Conservation (phyloP, 768 basidiomycete genomes). For the Chalciporus chontae region DNA sequence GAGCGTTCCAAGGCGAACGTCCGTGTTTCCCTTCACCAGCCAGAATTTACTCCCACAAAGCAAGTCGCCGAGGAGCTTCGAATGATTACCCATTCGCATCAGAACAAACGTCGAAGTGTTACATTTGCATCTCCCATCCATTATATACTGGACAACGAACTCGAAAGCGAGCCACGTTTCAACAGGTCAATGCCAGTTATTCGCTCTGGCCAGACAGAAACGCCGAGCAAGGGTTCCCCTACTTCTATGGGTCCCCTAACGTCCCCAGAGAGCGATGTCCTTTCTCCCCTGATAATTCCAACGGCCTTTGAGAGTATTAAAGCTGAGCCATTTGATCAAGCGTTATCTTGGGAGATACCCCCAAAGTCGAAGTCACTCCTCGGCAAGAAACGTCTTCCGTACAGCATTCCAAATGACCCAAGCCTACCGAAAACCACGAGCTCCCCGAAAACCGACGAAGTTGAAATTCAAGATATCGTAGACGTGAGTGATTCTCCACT, state of each 20-base stretch:
- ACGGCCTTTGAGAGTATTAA: background rate
- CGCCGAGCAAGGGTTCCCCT: background rate
- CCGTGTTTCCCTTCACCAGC: background rate
- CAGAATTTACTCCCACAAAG: background rate
- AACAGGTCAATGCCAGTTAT: slow-evolving; percentile 8
- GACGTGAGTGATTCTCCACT: slow-evolving; percentile 32
- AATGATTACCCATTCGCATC: background rate
- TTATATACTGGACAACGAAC: slow-evolving; percentile 5
- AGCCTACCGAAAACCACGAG: background rate
- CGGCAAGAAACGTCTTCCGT: slow-evolving; percentile 1
- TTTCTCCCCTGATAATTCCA: slow-evolving; percentile 18
- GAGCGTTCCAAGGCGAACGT: background rate
- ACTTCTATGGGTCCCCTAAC: background rate
- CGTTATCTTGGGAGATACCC: background rate
- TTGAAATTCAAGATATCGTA: slow-evolving; percentile 36
- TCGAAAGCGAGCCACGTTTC: background rate
- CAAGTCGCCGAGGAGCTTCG: background rate
- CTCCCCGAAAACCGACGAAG: slow-evolving; percentile 1
- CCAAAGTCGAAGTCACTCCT: slow-evolving; percentile 6
- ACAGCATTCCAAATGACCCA: background rate
- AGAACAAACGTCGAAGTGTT: slow-evolving; percentile 20
- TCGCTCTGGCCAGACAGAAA: background rate
- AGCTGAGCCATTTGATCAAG: slow-evolving; percentile 1
- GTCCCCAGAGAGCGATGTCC: slow-evolving; percentile 6
- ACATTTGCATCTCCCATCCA: slow-evolving; percentile 30